Conservation (phyloP, 1,139 yeast species). For the Suhomyces guaymorum region DNA sequence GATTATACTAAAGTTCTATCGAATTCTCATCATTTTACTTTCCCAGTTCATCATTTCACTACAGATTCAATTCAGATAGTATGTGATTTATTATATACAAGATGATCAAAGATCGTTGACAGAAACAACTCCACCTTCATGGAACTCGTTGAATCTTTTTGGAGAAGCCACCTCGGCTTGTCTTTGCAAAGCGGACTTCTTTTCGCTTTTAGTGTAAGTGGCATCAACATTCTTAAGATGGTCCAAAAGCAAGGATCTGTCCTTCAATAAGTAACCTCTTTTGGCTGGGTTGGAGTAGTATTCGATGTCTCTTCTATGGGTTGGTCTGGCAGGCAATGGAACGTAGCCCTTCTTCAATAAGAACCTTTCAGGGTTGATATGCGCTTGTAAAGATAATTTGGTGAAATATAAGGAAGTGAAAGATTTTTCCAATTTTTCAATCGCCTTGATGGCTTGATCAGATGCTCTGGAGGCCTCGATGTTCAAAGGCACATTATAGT, state of each 20-base stretch:
- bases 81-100: conserved; percentile 9
- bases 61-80: too few species aligned
- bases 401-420: conserved; percentile 76
- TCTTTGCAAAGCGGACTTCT: conserved; percentile 30
- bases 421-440: conserved; percentile 71
- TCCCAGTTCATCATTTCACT: too few species aligned
- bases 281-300: conserved; percentile 71
- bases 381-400: conserved; percentile 66
- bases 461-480: conserved; percentile 87
- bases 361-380: conserved; percentile 72
- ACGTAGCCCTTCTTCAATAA: conserved; percentile 70
- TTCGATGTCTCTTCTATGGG: conserved; percentile 74
- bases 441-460: conserved; percentile 64
- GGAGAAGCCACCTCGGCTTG: conserved; percentile 37
- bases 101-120: conserved; percentile 10
- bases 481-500: conserved; percentile 59
- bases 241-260: conserved; percentile 41
- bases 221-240: conserved; percentile 24
- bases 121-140: conserved; percentile 14
- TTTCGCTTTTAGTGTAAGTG: conserved; percentile 19
- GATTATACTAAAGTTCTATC: too few species aligned
- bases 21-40: too few species aligned
- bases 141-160: conserved; percentile 22
- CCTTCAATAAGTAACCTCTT: conserved; percentile 69
- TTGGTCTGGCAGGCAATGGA: conserved; percentile 87